These are phyloP conservation scores for Loxodes magnus DNA, from an alignment of 73 alveolate species.

Conservation along the genomic window DNA sequence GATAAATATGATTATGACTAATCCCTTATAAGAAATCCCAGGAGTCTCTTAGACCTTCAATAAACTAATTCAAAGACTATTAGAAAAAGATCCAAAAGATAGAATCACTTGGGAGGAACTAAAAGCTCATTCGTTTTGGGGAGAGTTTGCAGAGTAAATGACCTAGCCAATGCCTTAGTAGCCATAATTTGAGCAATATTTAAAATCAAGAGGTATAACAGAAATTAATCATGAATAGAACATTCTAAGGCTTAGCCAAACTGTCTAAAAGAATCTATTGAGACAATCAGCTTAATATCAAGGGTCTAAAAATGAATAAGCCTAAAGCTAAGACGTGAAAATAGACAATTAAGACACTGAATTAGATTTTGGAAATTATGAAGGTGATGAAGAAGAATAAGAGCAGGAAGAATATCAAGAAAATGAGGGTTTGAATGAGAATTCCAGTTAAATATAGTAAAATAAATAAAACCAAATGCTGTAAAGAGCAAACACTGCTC, in stretches of 20 bases:
- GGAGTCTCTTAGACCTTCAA: conserved; percentile 64
- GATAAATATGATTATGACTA: conserved; percentile 52
- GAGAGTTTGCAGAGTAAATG: conserved; percentile 23
- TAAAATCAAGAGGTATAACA: conserved; percentile 1
- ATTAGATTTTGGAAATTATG: conserved; percentile 36
- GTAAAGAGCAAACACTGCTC: too few species aligned
- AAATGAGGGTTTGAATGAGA: conserved; percentile 4
- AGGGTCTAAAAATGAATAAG: too few species aligned
- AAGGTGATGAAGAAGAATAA: conserved; percentile 29
- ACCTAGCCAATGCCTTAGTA: conserved; percentile 42
- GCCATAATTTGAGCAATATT: conserved; percentile 50
- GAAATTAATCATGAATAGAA: not conserved
- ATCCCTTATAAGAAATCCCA: conserved; percentile 46
- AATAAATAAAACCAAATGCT: too few species aligned
- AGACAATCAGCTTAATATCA: too few species aligned
- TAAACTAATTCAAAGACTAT: conserved; percentile 59
- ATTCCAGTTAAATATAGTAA: too few species aligned
- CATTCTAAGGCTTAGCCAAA: not conserved
- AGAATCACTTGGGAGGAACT: conserved; percentile 90
- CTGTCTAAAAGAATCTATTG: too few species aligned
- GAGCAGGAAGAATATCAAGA: conserved; percentile 15
- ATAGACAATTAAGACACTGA: conserved; percentile 27
- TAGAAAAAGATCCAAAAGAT: conserved; percentile 85
- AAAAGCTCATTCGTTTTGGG: conserved; percentile 72
- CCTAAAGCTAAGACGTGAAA: too few species aligned